These are phyloP conservation scores for Alternaria viburni DNA, from an alignment of 2,329 filamentous ascomycete genomes.

Conservation along the genomic window DNA sequence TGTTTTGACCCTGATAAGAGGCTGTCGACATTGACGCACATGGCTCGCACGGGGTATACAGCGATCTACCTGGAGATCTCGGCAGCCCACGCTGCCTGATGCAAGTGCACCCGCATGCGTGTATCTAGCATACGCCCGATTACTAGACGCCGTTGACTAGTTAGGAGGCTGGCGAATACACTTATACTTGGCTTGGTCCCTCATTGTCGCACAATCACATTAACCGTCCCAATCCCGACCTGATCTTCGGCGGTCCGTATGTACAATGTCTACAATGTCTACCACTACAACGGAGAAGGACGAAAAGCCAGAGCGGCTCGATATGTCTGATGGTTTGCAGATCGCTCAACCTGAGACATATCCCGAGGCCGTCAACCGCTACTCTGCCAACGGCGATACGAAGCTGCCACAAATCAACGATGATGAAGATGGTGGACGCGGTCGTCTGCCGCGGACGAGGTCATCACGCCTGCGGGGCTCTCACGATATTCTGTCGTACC, in stretches of 20 bases:
- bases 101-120: background rate
- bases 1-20: background rate
- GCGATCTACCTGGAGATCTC: background rate
- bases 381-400: background rate
- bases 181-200: constrained; percentile 1
- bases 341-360: constrained; percentile 9
- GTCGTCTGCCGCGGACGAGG: background rate
- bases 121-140: background rate
- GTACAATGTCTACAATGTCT: background rate
- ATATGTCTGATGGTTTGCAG: constrained; percentile 5
- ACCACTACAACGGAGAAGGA: background rate
- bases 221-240: background rate
- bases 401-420: constrained; percentile 5
- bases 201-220: background rate
- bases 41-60: background rate
- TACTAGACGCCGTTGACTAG: background rate
- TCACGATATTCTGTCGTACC: background rate
- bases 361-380: constrained; percentile 1
- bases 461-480: background rate
- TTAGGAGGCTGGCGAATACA: background rate
- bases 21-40: background rate
- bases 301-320: background rate
- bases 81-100: background rate
- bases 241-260: background rate
- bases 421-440: background rate